phyloP scores from a whole-genome alignment of 2,329 filamentous ascomycete species.

The Sporothrix brasiliensis region DNA sequence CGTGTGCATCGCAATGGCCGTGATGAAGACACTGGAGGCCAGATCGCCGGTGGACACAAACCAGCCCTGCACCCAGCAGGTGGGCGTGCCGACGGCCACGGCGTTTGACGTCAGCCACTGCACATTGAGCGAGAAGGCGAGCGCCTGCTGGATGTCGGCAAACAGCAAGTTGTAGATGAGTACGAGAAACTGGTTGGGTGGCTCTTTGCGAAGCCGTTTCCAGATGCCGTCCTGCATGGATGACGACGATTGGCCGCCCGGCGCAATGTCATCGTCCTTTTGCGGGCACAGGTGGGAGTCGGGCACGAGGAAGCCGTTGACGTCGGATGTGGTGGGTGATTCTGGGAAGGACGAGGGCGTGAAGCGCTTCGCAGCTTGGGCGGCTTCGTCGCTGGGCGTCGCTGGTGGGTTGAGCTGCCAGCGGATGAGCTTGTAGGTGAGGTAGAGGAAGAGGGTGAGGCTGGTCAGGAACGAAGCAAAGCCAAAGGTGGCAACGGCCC shows the following conservation, averaged over 20 bases:
- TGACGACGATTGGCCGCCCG: not conserved
- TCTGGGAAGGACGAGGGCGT: slow-evolving; percentile 38
- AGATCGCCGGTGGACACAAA: slow-evolving; percentile 69
- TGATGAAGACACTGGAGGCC: slow-evolving; percentile 67
- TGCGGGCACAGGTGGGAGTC: slow-evolving; percentile 37
- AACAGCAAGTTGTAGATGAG: slow-evolving; percentile 70
- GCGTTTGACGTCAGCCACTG: slow-evolving; percentile 59
- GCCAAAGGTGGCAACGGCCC: slow-evolving; percentile 45
- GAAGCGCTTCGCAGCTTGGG: not conserved
- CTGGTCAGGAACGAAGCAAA: slow-evolving; percentile 46
- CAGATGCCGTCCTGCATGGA: slow-evolving; percentile 33
- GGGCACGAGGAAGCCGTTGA: slow-evolving; percentile 42
- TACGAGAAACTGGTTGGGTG: slow-evolving; percentile 68
- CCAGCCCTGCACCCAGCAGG: slow-evolving; percentile 68
- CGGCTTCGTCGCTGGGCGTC: slow-evolving; percentile 21
- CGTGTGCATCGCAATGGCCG: slow-evolving; percentile 66
- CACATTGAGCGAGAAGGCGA: slow-evolving; percentile 65
- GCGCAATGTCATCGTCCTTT: slow-evolving; percentile 26
- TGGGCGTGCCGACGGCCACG: slow-evolving; percentile 56
- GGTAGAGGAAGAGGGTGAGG: slow-evolving; percentile 42
- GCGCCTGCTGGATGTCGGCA: slow-evolving; percentile 67
- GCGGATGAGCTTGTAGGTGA: slow-evolving; percentile 44
- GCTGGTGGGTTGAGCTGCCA: slow-evolving; percentile 42
- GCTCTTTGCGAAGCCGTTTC: slow-evolving; percentile 41
- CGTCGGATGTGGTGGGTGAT: slow-evolving; percentile 45